Conservation (phyloP, 2,329 filamentous ascomycete species). For the Emericellopsis atlantica region DNA sequence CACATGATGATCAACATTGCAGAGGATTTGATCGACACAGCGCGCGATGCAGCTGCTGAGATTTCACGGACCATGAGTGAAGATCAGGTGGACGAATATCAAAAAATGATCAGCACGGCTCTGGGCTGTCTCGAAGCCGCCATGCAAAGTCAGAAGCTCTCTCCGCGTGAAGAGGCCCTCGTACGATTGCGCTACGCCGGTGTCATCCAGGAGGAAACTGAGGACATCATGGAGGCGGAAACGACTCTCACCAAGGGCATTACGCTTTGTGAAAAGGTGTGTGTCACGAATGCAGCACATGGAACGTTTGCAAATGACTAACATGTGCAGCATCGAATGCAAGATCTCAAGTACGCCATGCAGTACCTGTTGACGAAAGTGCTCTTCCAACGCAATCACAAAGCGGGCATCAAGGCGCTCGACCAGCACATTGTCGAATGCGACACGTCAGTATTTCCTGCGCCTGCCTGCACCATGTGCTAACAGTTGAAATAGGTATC, state of each 20-base stretch:
- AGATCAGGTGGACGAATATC: constrained; percentile 48
- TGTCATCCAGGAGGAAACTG: constrained; percentile 62
- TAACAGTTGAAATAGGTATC: constrained; percentile 29
- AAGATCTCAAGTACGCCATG: constrained; percentile 66
- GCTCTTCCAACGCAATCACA: constrained; percentile 57
- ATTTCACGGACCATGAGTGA: constrained; percentile 7
- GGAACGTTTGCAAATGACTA: neutral
- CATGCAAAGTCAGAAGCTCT: constrained; percentile 45
- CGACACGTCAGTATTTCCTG: constrained; percentile 36
- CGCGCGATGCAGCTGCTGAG: constrained; percentile 40
- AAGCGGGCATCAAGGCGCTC: constrained; percentile 59
- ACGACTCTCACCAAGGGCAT: constrained; percentile 60
- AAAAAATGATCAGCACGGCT: constrained; percentile 59
- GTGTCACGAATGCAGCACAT: neutral
- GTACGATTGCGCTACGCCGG: constrained; percentile 60
- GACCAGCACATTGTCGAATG: constrained; percentile 59
- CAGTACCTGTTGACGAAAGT: constrained; percentile 61
- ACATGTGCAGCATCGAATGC: constrained; percentile 19
- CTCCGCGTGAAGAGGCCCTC: constrained; percentile 55
- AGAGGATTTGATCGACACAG: constrained; percentile 62
- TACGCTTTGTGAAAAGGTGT: constrained; percentile 52
- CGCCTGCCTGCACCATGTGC: neutral
- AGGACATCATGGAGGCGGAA: constrained; percentile 63
- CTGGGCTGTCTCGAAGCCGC: constrained; percentile 61
- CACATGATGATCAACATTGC: constrained; percentile 57